These are phyloP conservation scores for Asterella californica DNA, from an alignment of 225 moss, liverwort and hornwort genomes.

Conservation along the genomic window DNA sequence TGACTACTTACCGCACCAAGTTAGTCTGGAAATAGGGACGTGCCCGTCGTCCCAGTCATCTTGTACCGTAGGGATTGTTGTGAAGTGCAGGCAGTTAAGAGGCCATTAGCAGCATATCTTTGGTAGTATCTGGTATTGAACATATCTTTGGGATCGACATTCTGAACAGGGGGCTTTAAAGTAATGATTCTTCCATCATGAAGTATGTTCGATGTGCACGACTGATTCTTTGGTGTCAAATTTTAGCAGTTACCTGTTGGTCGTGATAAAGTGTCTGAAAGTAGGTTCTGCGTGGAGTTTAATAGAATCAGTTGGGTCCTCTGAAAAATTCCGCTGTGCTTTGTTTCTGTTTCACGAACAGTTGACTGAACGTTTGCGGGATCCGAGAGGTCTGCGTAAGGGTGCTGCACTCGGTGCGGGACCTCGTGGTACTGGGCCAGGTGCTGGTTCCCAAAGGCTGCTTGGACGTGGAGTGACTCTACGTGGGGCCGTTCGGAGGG, in stretches of 20 bases:
- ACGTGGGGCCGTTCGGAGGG: constrained; percentile 72
- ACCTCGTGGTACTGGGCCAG: constrained; percentile 47
- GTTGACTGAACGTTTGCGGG: constrained; percentile 92
- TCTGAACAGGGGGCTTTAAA: too few species aligned
- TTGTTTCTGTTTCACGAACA: constrained; percentile 23
- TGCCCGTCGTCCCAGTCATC: too few species aligned
- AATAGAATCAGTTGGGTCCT: background rate
- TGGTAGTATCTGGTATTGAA: too few species aligned
- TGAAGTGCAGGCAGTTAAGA: too few species aligned
- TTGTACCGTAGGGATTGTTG: too few species aligned
- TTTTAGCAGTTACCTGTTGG: background rate
- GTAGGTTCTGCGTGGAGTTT: background rate
- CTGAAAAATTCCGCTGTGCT: background rate
- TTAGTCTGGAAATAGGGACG: too few species aligned
- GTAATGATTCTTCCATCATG: too few species aligned
- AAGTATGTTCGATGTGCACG: background rate
- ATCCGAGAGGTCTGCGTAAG: constrained; percentile 92
- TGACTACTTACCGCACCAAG: too few species aligned
- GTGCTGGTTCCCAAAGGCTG: constrained; percentile 53
- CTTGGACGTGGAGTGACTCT: constrained; percentile 52
- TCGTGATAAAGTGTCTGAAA: background rate
- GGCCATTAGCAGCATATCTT: too few species aligned
- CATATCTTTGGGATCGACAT: too few species aligned
- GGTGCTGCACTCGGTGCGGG: constrained; percentile 49
- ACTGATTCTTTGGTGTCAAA: background rate